Conservation (phyloP, 176 grass and related monocot genomes). For the Eremochloa ophiuroides region DNA sequence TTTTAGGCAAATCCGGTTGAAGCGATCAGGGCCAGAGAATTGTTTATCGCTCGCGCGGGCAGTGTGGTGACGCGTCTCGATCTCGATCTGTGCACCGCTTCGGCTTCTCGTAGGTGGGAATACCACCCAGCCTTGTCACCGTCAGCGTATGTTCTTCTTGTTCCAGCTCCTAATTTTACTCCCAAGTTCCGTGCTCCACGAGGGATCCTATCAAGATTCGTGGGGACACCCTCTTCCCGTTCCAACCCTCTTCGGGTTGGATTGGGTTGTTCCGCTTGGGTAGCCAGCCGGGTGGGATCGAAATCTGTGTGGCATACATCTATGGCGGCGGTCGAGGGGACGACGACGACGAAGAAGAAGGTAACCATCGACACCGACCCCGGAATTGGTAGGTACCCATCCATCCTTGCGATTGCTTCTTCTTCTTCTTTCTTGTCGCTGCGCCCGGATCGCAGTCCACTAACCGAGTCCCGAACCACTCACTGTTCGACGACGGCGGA, state of each 20-base stretch:
- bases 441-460: not conserved
- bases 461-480: too few species aligned
- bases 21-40: not conserved
- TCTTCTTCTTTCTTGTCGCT: not conserved
- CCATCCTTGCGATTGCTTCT: not conserved
- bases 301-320: not conserved
- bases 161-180: not conserved
- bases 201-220: constrained; percentile 1
- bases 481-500: not conserved
- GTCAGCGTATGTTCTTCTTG: not conserved
- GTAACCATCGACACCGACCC: constrained; percentile 80
- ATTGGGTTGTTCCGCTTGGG: not conserved
- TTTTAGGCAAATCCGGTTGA: not conserved
- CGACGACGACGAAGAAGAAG: constrained; percentile 51
- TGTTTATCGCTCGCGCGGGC: not conserved
- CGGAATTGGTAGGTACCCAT: constrained; percentile 46
- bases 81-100: not conserved
- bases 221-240: not conserved
- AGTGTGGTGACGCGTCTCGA: not conserved
- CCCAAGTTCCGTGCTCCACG: not conserved
- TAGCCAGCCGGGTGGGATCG: not conserved
- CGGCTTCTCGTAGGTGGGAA: too few species aligned
- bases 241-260: not conserved
- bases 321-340: not conserved
- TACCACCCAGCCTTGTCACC: not conserved